phyloP scores from a whole-genome alignment of 2,329 filamentous ascomycete genomes.

The Scopulariopsis brevicaulis region DNA sequence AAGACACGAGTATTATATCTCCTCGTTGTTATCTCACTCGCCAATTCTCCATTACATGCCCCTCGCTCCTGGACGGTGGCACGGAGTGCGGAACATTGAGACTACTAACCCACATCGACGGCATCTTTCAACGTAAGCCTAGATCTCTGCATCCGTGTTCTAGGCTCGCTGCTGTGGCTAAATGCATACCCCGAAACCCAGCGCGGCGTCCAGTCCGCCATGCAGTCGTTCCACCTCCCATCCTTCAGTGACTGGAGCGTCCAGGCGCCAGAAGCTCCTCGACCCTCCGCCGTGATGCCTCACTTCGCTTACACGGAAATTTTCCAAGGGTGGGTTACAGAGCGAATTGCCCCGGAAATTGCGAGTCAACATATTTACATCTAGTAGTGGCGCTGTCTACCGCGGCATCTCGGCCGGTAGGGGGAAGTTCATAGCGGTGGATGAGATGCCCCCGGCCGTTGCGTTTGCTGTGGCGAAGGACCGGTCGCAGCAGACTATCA shows the following conservation, averaged over 20 bases:
- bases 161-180: background rate
- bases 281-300: background rate
- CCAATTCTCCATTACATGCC: no score
- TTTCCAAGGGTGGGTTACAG: conserved; percentile 1
- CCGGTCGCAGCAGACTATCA: conserved; percentile 10
- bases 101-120: no score
- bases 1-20: no score
- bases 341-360: background rate
- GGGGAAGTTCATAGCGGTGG: conserved; percentile 14
- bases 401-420: conserved; percentile 13
- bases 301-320: conserved; percentile 2
- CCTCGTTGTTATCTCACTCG: no score
- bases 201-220: background rate
- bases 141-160: background rate
- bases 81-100: no score
- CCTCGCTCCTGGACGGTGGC: no score
- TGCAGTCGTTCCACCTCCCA: background rate
- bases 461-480: conserved; percentile 17
- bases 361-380: conserved; percentile 5
- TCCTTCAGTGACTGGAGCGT: background rate
- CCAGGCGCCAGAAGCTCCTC: background rate
- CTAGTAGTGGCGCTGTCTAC: background rate
- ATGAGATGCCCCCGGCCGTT: conserved; percentile 8
- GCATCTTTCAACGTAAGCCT: background rate
- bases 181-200: background rate